Conservation (phyloP, 2,329 filamentous ascomycete genomes). For the Fusarium sp. region DNA sequence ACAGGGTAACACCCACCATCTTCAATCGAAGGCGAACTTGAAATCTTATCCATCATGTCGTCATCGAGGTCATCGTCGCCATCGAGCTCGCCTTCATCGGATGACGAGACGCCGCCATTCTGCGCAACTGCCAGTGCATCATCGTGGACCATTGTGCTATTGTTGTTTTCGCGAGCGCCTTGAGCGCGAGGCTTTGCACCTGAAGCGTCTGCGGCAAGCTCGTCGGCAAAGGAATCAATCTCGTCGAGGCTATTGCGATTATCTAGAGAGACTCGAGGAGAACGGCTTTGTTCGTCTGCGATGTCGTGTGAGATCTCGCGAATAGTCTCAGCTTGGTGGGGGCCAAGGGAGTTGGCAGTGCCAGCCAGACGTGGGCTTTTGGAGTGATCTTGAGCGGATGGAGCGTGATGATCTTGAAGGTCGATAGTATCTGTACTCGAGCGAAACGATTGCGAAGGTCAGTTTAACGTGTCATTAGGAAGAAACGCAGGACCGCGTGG, state of each 20-base stretch:
- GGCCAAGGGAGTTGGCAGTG: conserved; percentile 68
- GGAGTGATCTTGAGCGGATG: conserved; percentile 86
- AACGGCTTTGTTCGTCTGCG: conserved; percentile 76
- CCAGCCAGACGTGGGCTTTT: conserved; percentile 34
- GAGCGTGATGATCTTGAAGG: conserved; percentile 84
- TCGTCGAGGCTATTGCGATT: conserved; percentile 58
- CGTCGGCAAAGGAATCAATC: conserved; percentile 60
- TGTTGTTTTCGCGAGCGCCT: conserved; percentile 37
- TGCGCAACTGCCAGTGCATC: conserved; percentile 71
- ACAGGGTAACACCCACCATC: conserved; percentile 84
- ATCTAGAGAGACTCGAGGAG: conserved; percentile 69
- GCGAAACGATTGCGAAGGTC: conserved; percentile 30
- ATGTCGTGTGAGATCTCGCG: conserved; percentile 83
- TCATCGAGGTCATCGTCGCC: conserved; percentile 82
- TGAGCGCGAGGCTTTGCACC: conserved; percentile 38
- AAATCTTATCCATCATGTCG: conserved; percentile 98
- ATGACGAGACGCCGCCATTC: conserved; percentile 67
- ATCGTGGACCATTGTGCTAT: conserved; percentile 59
- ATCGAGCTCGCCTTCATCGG: conserved; percentile 73
- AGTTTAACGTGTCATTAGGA: conserved; percentile 33
- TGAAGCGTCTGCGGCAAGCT: conserved; percentile 55
- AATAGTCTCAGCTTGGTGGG: conserved; percentile 88
- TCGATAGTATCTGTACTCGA: conserved; percentile 83
- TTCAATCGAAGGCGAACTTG: conserved; percentile 97
- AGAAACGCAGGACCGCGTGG: conserved; percentile 21